Evolutionary conservation across 805 yeast genomes (phyloP).

Genomic region (Lipomyces starkeyi): DNA sequence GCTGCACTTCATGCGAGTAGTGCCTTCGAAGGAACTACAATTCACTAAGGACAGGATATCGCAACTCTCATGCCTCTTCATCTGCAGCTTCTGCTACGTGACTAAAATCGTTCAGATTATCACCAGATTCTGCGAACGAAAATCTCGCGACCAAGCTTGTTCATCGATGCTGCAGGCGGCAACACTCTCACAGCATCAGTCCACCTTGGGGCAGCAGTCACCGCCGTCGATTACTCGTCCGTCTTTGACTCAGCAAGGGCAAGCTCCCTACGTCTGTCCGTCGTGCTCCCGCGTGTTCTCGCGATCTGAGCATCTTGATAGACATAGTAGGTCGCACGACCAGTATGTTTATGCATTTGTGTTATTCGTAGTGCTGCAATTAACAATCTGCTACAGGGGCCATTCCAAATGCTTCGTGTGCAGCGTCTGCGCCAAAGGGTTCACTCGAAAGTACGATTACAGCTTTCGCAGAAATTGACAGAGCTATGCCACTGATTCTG

Average conservation of each 20-base stretch:
- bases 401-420: slow-evolving; percentile 15
- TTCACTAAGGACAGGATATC: not conserved
- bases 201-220: not conserved
- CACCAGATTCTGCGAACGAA: not conserved
- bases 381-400: not conserved
- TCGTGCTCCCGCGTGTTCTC: slow-evolving; percentile 14
- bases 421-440: slow-evolving; percentile 23
- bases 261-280: slow-evolving; percentile 11
- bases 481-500: not conserved
- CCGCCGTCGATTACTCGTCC: not conserved
- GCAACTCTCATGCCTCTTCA: not conserved
- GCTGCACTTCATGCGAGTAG: not conserved
- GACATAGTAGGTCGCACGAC: slow-evolving; percentile 13
- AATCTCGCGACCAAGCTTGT: not conserved
- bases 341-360: not conserved
- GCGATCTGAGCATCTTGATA: slow-evolving; percentile 16
- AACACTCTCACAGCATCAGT: not conserved
- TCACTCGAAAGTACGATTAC: slow-evolving; percentile 22
- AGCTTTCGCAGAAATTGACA: not conserved
- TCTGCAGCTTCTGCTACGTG: not conserved
- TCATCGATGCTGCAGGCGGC: not conserved
- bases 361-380: not conserved
- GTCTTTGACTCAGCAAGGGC: not conserved
- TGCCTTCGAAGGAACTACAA: not conserved
- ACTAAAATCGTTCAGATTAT: not conserved